Evolutionary conservation across 2,329 filamentous ascomycete species (phyloP).

Genomic region (Fusarium sublunatum): DNA sequence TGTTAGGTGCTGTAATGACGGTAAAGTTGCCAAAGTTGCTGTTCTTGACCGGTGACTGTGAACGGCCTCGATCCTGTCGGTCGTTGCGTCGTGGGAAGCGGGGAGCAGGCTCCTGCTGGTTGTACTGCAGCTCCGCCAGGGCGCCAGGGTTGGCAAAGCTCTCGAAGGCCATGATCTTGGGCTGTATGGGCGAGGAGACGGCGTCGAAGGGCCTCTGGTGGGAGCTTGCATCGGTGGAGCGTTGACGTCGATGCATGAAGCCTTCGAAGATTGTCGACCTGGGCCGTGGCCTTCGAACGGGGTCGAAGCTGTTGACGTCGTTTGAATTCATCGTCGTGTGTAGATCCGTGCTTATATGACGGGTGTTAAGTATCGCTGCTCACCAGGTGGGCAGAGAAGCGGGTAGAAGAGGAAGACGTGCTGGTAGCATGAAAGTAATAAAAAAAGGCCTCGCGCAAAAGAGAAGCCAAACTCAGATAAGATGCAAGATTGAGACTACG

Average conservation of each 20-base stretch:
- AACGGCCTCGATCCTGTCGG: constrained; percentile 50
- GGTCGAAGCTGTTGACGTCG: constrained; percentile 34
- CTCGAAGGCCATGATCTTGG: constrained; percentile 49
- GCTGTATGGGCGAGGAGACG: constrained; percentile 43
- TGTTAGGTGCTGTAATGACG: constrained; percentile 56
- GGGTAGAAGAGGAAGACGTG: constrained; percentile 18
- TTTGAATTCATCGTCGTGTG: constrained; percentile 20
- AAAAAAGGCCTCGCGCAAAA: constrained; percentile 24
- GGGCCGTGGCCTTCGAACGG: constrained; percentile 54
- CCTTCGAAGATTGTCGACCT: constrained; percentile 63
- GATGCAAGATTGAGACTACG: constrained; percentile 37
- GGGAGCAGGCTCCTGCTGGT: constrained; percentile 58
- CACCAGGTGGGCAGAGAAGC: not conserved
- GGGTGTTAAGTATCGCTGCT: constrained; percentile 11
- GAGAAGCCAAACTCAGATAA: constrained; percentile 27
- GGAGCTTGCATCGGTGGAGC: constrained; percentile 56
- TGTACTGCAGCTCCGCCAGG: constrained; percentile 68
- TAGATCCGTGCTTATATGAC: constrained; percentile 22
- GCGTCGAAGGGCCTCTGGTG: constrained; percentile 43
- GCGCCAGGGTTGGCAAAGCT: constrained; percentile 57
- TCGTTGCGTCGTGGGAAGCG: constrained; percentile 55
- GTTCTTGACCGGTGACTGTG: constrained; percentile 59
- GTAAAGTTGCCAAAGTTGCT: constrained; percentile 54
- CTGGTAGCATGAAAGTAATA: constrained; percentile 27
- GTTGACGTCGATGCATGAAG: constrained; percentile 62